These are phyloP conservation scores for Iris pallida DNA, from an alignment of 116 monocot species.

Conservation along the genomic window DNA sequence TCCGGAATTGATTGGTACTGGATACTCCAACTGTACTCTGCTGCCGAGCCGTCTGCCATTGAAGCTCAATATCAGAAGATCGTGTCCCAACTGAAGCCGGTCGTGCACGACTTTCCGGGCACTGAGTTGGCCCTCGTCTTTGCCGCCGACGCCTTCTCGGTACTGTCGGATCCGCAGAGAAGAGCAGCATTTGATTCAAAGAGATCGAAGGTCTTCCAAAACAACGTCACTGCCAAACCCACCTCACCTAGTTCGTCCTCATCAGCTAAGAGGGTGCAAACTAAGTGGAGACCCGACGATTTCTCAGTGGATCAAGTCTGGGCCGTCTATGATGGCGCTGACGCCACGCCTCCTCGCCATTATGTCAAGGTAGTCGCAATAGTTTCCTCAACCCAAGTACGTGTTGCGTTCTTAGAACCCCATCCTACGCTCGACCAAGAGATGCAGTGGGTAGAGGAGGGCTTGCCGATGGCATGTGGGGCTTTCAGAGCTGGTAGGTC, in stretches of 20 bases:
- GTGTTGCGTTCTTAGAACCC: conserved; percentile 29
- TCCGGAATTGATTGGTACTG: conserved; percentile 20
- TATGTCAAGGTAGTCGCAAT: conserved; percentile 23
- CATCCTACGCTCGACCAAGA: conserved; percentile 30
- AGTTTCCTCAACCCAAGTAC: conserved; percentile 14
- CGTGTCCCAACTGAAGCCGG: background rate
- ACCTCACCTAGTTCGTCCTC: background rate
- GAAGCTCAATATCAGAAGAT: conserved; percentile 14
- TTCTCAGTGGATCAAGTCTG: conserved; percentile 14
- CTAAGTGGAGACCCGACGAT: conserved; percentile 8
- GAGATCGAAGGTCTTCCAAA: background rate
- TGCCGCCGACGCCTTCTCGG: conserved; percentile 9
- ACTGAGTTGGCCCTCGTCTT: conserved; percentile 10
- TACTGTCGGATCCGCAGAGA: conserved; percentile 16
- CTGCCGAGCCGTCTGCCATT: background rate
- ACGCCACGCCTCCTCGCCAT: conserved; percentile 26
- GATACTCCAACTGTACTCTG: conserved; percentile 15
- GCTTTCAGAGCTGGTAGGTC: conserved; percentile 17
- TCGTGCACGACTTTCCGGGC: conserved; percentile 14
- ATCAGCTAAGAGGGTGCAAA: background rate
- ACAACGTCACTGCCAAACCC: background rate
- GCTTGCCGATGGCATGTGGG: conserved; percentile 27
- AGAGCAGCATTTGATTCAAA: conserved; percentile 12
- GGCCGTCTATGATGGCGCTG: conserved; percentile 24
- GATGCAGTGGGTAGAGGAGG: conserved; percentile 32